Base-by-base conservation (phyloP, 352 stramenopile genomes). In the Phytophthora kernoviae region DNA sequence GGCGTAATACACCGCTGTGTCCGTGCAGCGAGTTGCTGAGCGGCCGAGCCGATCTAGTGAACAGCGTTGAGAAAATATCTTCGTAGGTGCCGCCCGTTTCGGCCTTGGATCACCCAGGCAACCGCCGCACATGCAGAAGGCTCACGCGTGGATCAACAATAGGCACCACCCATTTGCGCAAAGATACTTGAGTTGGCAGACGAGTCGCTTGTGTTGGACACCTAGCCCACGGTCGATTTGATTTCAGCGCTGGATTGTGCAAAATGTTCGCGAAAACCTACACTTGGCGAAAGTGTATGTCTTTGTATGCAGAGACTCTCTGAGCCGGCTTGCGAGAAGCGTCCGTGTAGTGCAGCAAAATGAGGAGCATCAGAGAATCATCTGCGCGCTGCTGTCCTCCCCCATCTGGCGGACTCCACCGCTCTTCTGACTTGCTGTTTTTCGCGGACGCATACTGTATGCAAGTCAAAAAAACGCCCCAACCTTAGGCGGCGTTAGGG, bases 281-380 rank as follows among this genome's bases (percentile, higher is more conserved):
- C 62, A 70, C 50, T 62, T 53, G 49, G 18, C 24, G 24, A 30
- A 70, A 51, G 57, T 66, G 56, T 63, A 70, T 33, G 39, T 63
- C 24, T 30, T 30, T 30, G 24, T 30, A 30, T 30, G 24, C 24
- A 30, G 24, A 30, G 24, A 30, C 62, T 58, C 56, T 67, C 62
- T 70, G 50, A 30, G 24, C 6, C 24, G 3, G 24, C 3, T 30
- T 7, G 24, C 3, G 24, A 30, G 6, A 30, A 6, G 24, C 24
- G 24, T 7, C 6, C 24, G 6, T 30, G 24, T 30, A 30, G 24
- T 30, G 24, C 24, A 30, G 24, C 24, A 30, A 6, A 30, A 6
- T 6, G 24, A 30, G 3, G 3, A 30, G 3, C 24, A 30, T 6
- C 24, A 30, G 24, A 30, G 24, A 30, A 30, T 30, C 24, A 30